These are phyloP conservation scores for Ceratobasidium sp. DNA, from an alignment of 1,284 basidiomycete genomes.

Conservation along the genomic window DNA sequence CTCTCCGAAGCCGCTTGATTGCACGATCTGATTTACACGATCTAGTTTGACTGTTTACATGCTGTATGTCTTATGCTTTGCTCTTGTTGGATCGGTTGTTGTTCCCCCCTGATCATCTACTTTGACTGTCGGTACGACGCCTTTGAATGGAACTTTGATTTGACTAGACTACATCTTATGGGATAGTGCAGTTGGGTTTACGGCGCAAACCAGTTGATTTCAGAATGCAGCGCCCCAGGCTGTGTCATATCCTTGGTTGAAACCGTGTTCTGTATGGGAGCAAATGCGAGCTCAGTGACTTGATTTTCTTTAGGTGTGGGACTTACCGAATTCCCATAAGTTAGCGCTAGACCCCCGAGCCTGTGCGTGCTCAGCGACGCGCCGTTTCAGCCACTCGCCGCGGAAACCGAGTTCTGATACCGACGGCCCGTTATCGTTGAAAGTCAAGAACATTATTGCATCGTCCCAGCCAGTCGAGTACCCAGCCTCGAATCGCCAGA, in stretches of 20 bases:
- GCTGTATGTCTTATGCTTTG: too few species aligned
- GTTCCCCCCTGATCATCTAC: too few species aligned
- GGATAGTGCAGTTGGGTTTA: too few species aligned
- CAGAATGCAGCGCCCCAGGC: slow-evolving; percentile 48
- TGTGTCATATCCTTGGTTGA: slow-evolving; percentile 60
- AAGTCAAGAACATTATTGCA: slow-evolving; percentile 64
- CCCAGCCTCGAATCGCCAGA: slow-evolving; percentile 73
- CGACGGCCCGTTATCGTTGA: slow-evolving; percentile 48
- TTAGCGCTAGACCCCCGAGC: slow-evolving; percentile 57
- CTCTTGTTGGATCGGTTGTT: too few species aligned
- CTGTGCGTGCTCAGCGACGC: slow-evolving; percentile 60
- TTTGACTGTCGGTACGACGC: too few species aligned
- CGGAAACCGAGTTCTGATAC: slow-evolving; percentile 71
- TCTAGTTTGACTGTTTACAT: too few species aligned
- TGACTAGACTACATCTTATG: too few species aligned
- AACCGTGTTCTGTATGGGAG: slow-evolving; percentile 61
- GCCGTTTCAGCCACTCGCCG: slow-evolving; percentile 65
- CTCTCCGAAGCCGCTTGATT: too few species aligned
- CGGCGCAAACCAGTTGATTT: too few species aligned
- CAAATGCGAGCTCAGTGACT: background rate
- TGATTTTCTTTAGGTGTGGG: slow-evolving; percentile 50
- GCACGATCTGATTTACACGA: too few species aligned
- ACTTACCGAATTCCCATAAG: slow-evolving; percentile 70
- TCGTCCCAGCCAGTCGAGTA: slow-evolving; percentile 79
- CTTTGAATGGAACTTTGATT: too few species aligned